Conservation (phyloP, 1,284 basidiomycete genomes). For the Acaromyces ingoldii region DNA sequence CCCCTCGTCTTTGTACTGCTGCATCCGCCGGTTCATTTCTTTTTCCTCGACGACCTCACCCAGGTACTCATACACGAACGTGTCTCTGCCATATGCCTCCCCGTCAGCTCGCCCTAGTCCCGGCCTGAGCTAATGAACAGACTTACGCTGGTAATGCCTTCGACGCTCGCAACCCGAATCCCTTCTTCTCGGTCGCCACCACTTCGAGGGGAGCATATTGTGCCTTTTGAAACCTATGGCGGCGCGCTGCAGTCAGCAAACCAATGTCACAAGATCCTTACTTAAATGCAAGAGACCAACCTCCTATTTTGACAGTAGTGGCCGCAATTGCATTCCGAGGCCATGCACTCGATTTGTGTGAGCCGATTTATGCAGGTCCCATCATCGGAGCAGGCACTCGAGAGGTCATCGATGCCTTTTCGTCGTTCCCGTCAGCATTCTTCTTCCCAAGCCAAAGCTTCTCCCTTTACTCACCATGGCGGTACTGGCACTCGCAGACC, state of each 20-base stretch:
- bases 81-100: constrained; percentile 58
- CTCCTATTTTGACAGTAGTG: constrained; percentile 79
- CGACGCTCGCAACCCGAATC: constrained; percentile 80
- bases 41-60: constrained; percentile 88
- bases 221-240: constrained; percentile 72
- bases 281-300: not conserved
- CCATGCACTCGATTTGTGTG: constrained; percentile 91
- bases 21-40: constrained; percentile 88
- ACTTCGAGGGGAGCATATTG: constrained; percentile 85
- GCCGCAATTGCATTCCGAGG: constrained; percentile 79
- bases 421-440: too few relatives aligned
- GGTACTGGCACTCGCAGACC: constrained; percentile 39
- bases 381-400: constrained; percentile 71
- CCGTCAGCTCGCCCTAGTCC: not conserved
- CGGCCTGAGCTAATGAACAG: constrained; percentile 3
- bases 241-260: not conserved
- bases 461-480: constrained; percentile 13
- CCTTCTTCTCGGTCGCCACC: constrained; percentile 90
- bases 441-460: not conserved
- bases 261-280: not conserved
- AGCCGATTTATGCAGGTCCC: constrained; percentile 96
- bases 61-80: constrained; percentile 95
- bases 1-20: constrained; percentile 84
- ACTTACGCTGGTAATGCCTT: constrained; percentile 68
- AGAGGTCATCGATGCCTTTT: constrained; percentile 16